A percentile compares a stretch with the other conserved stretches of the same genome.
These are phyloP conservation scores for Trypanosomatidae sp. DNA, from an alignment of 208 protist genomes.

Conservation along the genomic window DNA sequence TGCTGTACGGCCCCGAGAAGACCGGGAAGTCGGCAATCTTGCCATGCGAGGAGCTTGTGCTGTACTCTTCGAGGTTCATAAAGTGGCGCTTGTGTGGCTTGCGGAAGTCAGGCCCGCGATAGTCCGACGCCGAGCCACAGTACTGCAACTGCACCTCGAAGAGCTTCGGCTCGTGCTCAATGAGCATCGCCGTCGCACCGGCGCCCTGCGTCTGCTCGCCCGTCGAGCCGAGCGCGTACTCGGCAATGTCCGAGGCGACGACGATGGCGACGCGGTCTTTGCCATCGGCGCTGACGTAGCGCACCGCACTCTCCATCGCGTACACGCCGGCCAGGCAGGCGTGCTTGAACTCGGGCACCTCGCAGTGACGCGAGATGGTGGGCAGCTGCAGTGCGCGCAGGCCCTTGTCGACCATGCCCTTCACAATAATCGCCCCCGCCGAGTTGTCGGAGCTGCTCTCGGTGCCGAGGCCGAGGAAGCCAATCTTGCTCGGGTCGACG, in stretches of 20 bases:
- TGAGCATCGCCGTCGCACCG: constrained; percentile 67
- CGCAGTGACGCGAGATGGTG: constrained; percentile 62
- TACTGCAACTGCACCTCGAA: constrained; percentile 65
- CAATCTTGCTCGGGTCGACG: constrained; percentile 65
- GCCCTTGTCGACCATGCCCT: constrained; percentile 84
- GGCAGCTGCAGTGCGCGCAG: constrained; percentile 54
- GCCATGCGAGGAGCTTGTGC: constrained; percentile 36
- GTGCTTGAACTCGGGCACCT: constrained; percentile 89
- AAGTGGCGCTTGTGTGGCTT: constrained; percentile 84
- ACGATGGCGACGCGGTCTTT: constrained; percentile 66
- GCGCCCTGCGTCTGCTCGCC: constrained; percentile 87
- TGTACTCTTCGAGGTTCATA: constrained; percentile 68
- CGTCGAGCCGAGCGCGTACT: constrained; percentile 80
- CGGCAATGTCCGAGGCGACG: constrained; percentile 82
- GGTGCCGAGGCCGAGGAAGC: constrained; percentile 83
- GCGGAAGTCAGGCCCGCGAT: constrained; percentile 86
- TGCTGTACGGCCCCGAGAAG: constrained; percentile 85
- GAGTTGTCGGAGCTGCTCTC: constrained; percentile 85
- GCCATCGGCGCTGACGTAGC: constrained; percentile 51
- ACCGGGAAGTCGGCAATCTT: constrained; percentile 87
- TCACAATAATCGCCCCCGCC: constrained; percentile 83
- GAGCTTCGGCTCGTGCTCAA: constrained; percentile 63
- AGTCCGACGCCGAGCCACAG: constrained; percentile 68
- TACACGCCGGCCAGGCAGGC: constrained; percentile 87
- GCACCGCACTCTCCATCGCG: constrained; percentile 71